Evolutionary conservation across 768 basidiomycete genomes (phyloP), one percentile per base, ranked within the genome.

Genomic region (Rhizopogon roseolus): DNA sequence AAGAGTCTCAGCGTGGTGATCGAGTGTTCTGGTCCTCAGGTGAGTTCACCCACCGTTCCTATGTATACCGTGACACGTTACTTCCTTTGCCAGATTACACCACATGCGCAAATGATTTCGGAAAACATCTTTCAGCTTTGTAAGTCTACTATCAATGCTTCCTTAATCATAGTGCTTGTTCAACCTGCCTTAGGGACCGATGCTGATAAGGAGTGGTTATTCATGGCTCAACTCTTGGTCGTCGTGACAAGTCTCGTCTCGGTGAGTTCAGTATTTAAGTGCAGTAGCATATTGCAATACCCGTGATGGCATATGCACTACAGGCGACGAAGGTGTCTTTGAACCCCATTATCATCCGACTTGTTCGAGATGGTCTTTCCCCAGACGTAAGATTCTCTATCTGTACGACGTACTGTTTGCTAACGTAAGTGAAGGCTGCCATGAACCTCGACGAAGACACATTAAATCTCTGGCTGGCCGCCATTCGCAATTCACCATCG

Each of bases 361-460:
- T 93, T 41, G 73, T 93, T 32, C 78, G 74, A 56, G 83, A 88
- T 61, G 81, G 86, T 61, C 66, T 90, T 51, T 73, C 78, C 17
- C 79, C 82, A 19, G 76, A 71, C 13, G 86, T 84, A 60, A 60
- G 74, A 69, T 16, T 46, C 7, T 41, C 5, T 50, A 29, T 19
- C 27, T 19, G 11, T 14, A 8, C 41, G 32, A 25, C 29, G 49
- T 36, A 22, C n/a, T 19, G 25, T 34, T 48, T 27, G 32, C 17
- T 36, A 44, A 14, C 14, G 44, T n/a, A 34, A 39, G 50, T 58
- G 58, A 49, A 92, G 90, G 76, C 75, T 29, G 75, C 78, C n/a
- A 69, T 78, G 36, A 78, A 87, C 57, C 76, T 96, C 22, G 92
- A 95, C 59, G 82, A 84, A 56, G 93, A 95, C 66, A 88, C 81